Base-by-base conservation (phyloP, 345 rosid genomes). In the Crucihimalaya himalaica region DNA sequence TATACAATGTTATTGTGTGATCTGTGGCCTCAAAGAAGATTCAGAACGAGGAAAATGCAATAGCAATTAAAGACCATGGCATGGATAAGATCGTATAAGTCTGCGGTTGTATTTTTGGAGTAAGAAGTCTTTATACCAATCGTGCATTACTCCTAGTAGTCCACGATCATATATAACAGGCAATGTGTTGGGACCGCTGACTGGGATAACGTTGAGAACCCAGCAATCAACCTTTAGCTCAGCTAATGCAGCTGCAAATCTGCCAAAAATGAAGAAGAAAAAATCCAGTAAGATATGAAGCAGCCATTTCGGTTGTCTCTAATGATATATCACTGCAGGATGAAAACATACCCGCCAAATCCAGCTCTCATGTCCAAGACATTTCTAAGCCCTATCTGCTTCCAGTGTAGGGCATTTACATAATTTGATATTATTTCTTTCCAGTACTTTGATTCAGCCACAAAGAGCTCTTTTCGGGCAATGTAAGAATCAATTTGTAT, bases 91-190 rank as follows among this genome's bases (percentile, higher is more conserved):
- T 62, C 35, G 19, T 68, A 19, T 25, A 23, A 27, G 42, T 32
- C 31, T 37, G 16, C 35, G n/a, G 15, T 37, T 48, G 55, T 12
- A 50, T 16, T 18, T 77, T 40, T 23, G 40, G 32, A 48, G 61
- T 42, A 25, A 68, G 6, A 29, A 40, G 62, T 42, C 13, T 63
- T 11, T 66, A 42, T 94, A 94, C 99, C 99, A 95, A 74, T 95
- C 99, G 68, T 95, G 99, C 93, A 86, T 83, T 63, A 90, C 97
- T 73, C 98, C 98, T 16, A 95, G 51, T 63, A 95, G 89, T 78
- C 99, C 98, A 60, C 98, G 98, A 72, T 92, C 99, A 78, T 88
- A 92, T 79, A 95, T 85, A 54, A 95, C 97, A 66, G 99, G 97
- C 81, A 95, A 79, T 37, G 98, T 95, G 82, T 95, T 90, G 25